Evolutionary conservation across 345 rosid species (phyloP).

Genomic region (Punica granatum): DNA sequence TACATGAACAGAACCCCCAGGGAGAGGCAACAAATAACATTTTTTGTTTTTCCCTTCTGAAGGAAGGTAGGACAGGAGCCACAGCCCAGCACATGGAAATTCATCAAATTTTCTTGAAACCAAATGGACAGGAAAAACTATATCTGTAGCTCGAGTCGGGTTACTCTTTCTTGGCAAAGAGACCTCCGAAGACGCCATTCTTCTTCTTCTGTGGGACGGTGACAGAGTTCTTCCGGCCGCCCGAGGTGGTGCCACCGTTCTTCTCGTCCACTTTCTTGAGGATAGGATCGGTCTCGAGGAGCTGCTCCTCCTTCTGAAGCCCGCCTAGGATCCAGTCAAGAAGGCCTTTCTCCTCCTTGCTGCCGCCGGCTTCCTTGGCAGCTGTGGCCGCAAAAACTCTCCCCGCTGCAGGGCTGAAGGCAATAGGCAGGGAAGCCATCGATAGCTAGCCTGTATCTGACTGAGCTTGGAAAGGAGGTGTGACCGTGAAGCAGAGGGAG

Average conservation of each 20-base stretch:
- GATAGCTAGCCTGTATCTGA: neutral
- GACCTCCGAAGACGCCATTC: conserved; percentile 51
- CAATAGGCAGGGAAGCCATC: conserved; percentile 6
- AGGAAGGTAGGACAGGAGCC: neutral
- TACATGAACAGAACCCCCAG: neutral
- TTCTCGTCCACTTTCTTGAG: conserved; percentile 61
- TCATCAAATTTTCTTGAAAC: conserved; percentile 2
- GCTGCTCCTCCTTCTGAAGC: conserved; percentile 63
- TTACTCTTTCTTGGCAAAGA: conserved; percentile 44
- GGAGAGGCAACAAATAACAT: neutral
- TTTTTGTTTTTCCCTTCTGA: neutral
- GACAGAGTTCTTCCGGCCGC: conserved; percentile 43
- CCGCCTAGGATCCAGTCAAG: conserved; percentile 59
- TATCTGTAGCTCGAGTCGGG: neutral
- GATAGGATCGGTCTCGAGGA: conserved; percentile 76
- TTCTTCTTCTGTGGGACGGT: conserved; percentile 57
- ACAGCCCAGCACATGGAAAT: conserved; percentile 1
- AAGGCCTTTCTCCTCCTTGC: conserved; percentile 63
- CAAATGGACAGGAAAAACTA: conserved; percentile 1
- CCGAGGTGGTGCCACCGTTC: conserved; percentile 23
- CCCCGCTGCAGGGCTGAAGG: conserved; percentile 8
- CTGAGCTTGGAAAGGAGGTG: neutral
- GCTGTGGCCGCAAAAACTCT: conserved; percentile 11
- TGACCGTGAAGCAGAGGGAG: neutral
- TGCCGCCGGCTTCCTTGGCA: conserved; percentile 22